Conservation (phyloP, 2,329 filamentous ascomycete species). For the Gyromitra esculenta region DNA sequence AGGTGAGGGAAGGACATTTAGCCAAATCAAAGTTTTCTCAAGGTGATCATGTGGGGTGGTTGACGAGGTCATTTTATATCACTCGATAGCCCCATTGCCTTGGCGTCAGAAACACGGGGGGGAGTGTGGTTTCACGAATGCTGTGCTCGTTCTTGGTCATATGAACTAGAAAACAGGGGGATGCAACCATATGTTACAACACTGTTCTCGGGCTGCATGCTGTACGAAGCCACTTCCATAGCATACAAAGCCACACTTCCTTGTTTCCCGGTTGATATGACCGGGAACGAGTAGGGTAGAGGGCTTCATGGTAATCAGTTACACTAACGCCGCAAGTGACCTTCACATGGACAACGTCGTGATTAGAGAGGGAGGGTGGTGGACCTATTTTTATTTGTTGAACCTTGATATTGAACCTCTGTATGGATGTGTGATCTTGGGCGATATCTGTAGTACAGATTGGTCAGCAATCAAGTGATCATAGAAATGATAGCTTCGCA, state of each 20-base stretch:
- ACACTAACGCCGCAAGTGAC: conserved; percentile 2
- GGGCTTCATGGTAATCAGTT: background rate
- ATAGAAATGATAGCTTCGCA: conserved; percentile 5
- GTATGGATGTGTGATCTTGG: background rate
- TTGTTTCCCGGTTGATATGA: too few species aligned
- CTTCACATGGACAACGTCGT: background rate
- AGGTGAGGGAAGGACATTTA: too few species aligned
- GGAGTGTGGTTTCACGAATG: background rate
- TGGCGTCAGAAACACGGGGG: background rate
- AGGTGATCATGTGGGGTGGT: background rate
- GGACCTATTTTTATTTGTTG: background rate
- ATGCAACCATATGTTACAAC: too few species aligned
- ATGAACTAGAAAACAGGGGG: too few species aligned
- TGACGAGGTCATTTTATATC: background rate
- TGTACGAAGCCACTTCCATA: too few species aligned
- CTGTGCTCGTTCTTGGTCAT: too few species aligned
- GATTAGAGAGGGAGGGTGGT: background rate
- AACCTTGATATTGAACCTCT: background rate
- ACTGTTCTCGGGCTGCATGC: too few species aligned
- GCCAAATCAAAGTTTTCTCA: too few species aligned
- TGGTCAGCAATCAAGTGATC: background rate
- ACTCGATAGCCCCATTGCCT: conserved; percentile 13
- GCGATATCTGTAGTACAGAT: background rate
- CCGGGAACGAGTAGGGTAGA: too few species aligned
- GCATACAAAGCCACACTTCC: too few species aligned